Evolutionary conservation across 129 eudicot species (phyloP).

Genomic region (Cynara cardunculus): DNA sequence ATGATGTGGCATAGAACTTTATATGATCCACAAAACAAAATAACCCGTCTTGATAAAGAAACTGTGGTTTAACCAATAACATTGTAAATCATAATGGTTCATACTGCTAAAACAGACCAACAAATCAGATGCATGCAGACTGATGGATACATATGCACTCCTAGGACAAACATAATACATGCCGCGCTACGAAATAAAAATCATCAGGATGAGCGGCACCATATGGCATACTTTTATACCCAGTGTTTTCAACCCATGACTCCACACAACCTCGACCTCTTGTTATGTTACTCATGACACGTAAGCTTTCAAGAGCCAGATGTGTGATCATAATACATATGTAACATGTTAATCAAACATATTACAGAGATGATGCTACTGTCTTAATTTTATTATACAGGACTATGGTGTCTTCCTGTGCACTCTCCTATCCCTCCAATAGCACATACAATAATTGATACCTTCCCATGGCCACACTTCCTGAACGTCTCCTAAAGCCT

Average conservation of each 20-base stretch:
- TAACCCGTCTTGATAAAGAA: conserved; percentile 9
- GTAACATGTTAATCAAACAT: background rate
- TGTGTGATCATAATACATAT: background rate
- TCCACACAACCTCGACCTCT: too few relatives aligned
- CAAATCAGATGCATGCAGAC: background rate
- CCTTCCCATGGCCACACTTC: background rate
- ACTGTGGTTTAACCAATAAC: conserved; percentile 1
- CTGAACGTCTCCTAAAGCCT: background rate
- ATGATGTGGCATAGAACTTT: conserved; percentile 1
- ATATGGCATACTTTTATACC: too few relatives aligned
- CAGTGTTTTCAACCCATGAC: too few relatives aligned
- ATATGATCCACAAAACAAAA: background rate
- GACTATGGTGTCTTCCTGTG: background rate
- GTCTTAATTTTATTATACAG: background rate
- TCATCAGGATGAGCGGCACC: too few relatives aligned
- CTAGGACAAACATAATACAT: background rate
- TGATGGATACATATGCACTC: background rate
- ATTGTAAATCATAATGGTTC: conserved; percentile 1
- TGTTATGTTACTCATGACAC: background rate
- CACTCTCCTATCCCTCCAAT: background rate
- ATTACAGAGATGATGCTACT: background rate
- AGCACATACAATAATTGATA: background rate
- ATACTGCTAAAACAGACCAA: background rate
- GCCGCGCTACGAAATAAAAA: background rate
- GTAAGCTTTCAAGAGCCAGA: background rate